Base-by-base conservation (phyloP, 495 filamentous ascomycete genomes). In the Talaromyces proteolyticus region DNA sequence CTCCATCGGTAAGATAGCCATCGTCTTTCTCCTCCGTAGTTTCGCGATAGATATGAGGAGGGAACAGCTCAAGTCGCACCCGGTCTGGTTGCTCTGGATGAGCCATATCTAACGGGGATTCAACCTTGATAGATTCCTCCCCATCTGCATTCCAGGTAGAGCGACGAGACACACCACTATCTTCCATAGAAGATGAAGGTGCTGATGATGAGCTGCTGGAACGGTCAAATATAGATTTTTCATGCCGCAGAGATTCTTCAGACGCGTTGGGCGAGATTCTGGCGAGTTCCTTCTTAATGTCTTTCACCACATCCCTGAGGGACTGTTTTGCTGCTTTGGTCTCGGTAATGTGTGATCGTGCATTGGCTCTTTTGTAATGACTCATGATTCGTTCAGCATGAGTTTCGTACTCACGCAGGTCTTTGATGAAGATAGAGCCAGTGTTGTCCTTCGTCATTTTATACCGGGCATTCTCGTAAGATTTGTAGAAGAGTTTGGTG, bases 161-260 rank as follows among this genome's bases (percentile, higher is more conserved):
- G 16, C 60, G 58, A 4, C 67, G 67, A 1, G 67, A 66, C 11
- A 36, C 47, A 6, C 53, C 37, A 17, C 61, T 60, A 47, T 72
- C 61, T 21, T 72, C 64, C 12, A 60, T 49, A 1, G 65, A 62
- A 0, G 69, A 76, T 8, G 67, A 68, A 0, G 67, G 70, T 4
- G 66, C 69, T 6, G 74, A 76, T 0, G 85, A 86, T 6, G 77
- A 76, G 60, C 82, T 86, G 49, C 81, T 88, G 1, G 82, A 79
- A 17, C 83, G 74, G 58, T 89, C 85, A 54, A 90, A 90, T 4
- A 90, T 82, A 0, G 86, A 89, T 3, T 77, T 73, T 34, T 81
- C 74, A 4, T 66, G 73, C 3, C 66, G 71, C 11, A 74, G 61
- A 34, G 64, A 73, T 42, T 75, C 69, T 55, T 69, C 72, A 44